phyloP scores from a whole-genome alignment of 2,329 filamentous ascomycete genomes.

The Tympanopsis confertula region DNA sequence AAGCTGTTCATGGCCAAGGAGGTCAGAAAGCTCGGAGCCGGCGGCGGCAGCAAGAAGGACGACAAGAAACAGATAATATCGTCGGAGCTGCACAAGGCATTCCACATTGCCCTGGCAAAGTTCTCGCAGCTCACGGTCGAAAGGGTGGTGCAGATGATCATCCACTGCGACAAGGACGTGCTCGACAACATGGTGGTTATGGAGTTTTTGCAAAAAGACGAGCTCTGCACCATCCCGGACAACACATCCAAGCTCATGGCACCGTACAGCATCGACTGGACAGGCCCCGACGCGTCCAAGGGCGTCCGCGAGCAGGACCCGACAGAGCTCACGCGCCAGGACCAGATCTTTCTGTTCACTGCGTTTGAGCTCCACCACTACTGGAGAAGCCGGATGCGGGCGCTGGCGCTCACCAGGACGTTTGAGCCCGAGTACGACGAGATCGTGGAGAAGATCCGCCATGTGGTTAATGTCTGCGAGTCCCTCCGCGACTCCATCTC shows the following conservation, averaged over 20 bases:
- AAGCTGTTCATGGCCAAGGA: conserved; percentile 97
- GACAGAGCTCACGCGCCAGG: conserved; percentile 76
- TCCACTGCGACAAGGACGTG: conserved; percentile 84
- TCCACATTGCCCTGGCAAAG: conserved; percentile 87
- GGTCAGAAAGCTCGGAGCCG: conserved; percentile 66
- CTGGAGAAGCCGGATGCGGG: conserved; percentile 95
- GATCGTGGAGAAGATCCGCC: conserved; percentile 70
- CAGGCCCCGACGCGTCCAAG: conserved; percentile 68
- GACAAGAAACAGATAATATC: conserved; percentile 98
- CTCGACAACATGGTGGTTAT: conserved; percentile 84
- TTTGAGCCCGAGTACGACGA: conserved; percentile 88
- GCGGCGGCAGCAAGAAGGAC: conserved; percentile 65
- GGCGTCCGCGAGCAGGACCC: conserved; percentile 78
- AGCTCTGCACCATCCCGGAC: conserved; percentile 83
- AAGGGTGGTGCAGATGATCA: conserved; percentile 80
- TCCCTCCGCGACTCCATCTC: conserved; percentile 81
- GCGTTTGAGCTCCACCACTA: conserved; percentile 93
- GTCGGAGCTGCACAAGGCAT: conserved; percentile 76
- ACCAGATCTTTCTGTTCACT: conserved; percentile 88
- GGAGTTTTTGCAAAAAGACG: conserved; percentile 90
- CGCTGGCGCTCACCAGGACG: conserved; percentile 70
- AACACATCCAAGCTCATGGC: conserved; percentile 85
- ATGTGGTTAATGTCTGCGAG: conserved; percentile 80
- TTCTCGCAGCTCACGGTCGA: conserved; percentile 82
- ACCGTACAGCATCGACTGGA: conserved; percentile 94